Conservation (phyloP, 306 rosid genomes). For the Cucumis melo region DNA sequence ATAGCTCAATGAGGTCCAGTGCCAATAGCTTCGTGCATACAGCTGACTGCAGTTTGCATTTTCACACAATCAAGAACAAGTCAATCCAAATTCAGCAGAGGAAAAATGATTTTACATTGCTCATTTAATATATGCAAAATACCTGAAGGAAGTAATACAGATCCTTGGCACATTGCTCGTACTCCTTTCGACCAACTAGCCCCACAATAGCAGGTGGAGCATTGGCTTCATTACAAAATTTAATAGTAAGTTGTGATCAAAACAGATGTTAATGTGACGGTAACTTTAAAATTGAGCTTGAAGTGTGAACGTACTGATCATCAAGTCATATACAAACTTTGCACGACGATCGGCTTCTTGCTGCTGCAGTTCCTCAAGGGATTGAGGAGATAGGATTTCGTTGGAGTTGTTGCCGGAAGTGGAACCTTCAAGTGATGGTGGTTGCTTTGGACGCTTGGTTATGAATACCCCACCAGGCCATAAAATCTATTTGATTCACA, state of each 20-base stretch:
- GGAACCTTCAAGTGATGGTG: constrained; percentile 36
- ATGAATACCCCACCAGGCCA: constrained; percentile 98
- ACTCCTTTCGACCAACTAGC: constrained; percentile 86
- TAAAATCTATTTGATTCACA: constrained; percentile 45
- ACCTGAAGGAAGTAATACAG: constrained; percentile 93
- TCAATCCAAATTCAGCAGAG: neutral
- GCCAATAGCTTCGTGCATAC: constrained; percentile 81
- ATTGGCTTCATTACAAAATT: constrained; percentile 32
- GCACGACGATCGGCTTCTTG: constrained; percentile 73
- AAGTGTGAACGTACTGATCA: constrained; percentile 49
- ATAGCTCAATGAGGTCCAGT: constrained; percentile 70
- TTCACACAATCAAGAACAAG: neutral
- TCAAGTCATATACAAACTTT: constrained; percentile 73
- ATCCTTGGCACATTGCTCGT: constrained; percentile 91
- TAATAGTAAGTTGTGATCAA: neutral
- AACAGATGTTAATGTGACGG: neutral
- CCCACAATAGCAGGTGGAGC: constrained; percentile 83
- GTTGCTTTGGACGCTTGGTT: constrained; percentile 81
- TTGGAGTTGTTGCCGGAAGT: constrained; percentile 24
- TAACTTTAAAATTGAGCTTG: neutral
- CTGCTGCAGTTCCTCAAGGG: constrained; percentile 37
- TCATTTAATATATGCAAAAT: constrained; percentile 1
- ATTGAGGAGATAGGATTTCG: constrained; percentile 35
- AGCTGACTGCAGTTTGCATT: constrained; percentile 45
- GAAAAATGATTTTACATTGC: neutral